Evolutionary conservation across 2,329 filamentous ascomycete genomes (phyloP).

Genomic region (Alternaria ethzedia): DNA sequence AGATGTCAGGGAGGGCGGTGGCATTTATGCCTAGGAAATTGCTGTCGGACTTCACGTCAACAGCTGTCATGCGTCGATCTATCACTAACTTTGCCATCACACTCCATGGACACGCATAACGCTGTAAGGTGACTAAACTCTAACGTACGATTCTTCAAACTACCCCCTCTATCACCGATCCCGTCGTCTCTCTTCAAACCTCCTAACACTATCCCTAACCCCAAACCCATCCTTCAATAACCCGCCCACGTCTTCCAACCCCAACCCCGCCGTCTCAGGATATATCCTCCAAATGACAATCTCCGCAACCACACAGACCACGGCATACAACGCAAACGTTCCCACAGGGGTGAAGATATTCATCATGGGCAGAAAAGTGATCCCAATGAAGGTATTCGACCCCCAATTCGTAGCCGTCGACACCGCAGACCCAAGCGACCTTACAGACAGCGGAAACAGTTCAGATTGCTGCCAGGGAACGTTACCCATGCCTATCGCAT

Average conservation of each 20-base stretch:
- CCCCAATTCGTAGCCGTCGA: constrained; percentile 87
- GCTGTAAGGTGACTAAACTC: neutral
- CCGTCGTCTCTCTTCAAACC: constrained; percentile 8
- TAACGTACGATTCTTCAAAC: neutral
- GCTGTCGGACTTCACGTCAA: neutral
- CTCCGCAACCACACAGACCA: constrained; percentile 73
- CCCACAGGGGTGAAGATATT: constrained; percentile 72
- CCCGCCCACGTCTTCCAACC: constrained; percentile 78
- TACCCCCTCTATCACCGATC: neutral
- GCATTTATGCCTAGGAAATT: neutral
- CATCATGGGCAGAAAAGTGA: constrained; percentile 91
- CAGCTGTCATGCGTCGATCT: neutral
- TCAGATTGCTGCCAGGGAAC: constrained; percentile 98
- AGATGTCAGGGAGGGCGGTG: neutral
- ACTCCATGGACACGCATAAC: neutral
- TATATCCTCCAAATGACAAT: constrained; percentile 74
- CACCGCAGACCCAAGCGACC: constrained; percentile 73
- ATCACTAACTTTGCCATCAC: neutral
- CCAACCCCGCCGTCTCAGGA: constrained; percentile 83
- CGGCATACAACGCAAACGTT: constrained; percentile 83
- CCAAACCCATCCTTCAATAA: constrained; percentile 78
- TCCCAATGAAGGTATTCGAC: constrained; percentile 82
- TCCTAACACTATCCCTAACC: constrained; percentile 44
- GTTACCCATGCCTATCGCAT: constrained; percentile 86
- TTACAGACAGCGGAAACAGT: constrained; percentile 78